phyloP scores from a whole-genome alignment of 1,284 basidiomycete genomes.

The Moesziomyces aphidis region DNA sequence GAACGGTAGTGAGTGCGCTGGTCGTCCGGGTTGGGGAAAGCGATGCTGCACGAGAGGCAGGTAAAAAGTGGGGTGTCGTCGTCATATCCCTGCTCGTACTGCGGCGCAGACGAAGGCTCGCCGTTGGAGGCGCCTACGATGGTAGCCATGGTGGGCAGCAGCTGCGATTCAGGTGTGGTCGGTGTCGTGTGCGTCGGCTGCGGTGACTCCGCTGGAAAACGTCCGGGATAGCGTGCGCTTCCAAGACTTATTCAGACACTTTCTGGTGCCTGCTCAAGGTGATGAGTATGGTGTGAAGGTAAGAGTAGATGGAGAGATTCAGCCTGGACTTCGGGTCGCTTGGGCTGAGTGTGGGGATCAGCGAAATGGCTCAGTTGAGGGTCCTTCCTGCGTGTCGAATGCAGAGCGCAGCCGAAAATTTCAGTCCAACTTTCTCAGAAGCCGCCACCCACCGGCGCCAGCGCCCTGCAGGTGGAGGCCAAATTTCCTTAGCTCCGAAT shows the following conservation, averaged over 20 bases:
- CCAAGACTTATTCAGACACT: not conserved
- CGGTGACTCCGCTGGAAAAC: not conserved
- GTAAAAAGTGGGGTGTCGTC: constrained; percentile 71
- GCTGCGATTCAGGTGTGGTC: not conserved
- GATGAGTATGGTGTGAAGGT: too few species aligned
- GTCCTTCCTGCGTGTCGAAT: not conserved
- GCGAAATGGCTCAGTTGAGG: constrained; percentile 21
- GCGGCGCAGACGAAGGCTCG: constrained; percentile 27
- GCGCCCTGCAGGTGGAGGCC: constrained; percentile 21
- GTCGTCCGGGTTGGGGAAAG: constrained; percentile 84
- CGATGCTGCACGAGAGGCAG: constrained; percentile 91
- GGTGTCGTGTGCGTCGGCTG: not conserved
- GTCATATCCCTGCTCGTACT: constrained; percentile 38
- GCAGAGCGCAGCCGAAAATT: constrained; percentile 19
- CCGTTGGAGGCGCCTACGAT: constrained; percentile 27
- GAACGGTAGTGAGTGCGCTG: constrained; percentile 92
- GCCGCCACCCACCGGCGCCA: constrained; percentile 2
- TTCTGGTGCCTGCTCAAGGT: too few species aligned
- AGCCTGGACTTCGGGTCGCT: not conserved
- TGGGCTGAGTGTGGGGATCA: constrained; percentile 8
- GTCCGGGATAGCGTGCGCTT: not conserved
- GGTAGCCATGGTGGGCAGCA: constrained; percentile 33
- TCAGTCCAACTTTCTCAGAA: constrained; percentile 6
- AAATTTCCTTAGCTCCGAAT: constrained; percentile 9
- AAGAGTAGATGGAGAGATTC: not conserved